phyloP scores from a whole-genome alignment of 1,139 yeast genomes.

The Hemisphaericaspora lyxosophila region DNA sequence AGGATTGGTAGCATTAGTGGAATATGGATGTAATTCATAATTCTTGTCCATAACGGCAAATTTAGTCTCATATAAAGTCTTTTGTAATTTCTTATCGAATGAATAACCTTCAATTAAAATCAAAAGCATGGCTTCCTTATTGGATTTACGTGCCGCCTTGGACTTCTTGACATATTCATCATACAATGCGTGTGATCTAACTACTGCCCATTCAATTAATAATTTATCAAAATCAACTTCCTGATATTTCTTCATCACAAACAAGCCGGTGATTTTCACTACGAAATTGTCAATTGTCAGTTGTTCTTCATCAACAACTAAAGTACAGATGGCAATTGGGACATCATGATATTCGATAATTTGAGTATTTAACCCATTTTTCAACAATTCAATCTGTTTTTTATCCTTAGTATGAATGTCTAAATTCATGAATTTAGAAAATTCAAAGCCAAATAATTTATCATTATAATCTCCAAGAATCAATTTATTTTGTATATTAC shows the following conservation, averaged over 20 bases:
- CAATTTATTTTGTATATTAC: constrained; percentile 44
- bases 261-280: constrained; percentile 55
- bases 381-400: constrained; percentile 24
- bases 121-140: constrained; percentile 35
- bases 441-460: constrained; percentile 53
- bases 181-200: constrained; percentile 46
- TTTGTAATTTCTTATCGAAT: constrained; percentile 44
- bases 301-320: constrained; percentile 36
- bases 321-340: constrained; percentile 62
- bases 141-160: constrained; percentile 21
- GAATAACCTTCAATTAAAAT: constrained; percentile 47
- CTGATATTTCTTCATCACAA: constrained; percentile 64
- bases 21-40: constrained; percentile 32
- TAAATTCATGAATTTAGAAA: constrained; percentile 44
- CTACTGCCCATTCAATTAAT: constrained; percentile 58
- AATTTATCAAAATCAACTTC: constrained; percentile 63
- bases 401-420: constrained; percentile 18
- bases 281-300: constrained; percentile 38
- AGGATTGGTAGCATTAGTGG: constrained; percentile 5
- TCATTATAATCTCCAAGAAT: constrained; percentile 30
- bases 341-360: constrained; percentile 60
- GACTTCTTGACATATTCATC: constrained; percentile 25
- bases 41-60: constrained; percentile 25
- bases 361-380: constrained; percentile 48
- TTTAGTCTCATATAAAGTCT: constrained; percentile 28